phyloP scores from a whole-genome alignment of 140 eudicot species.

The Flaveria floridana region DNA sequence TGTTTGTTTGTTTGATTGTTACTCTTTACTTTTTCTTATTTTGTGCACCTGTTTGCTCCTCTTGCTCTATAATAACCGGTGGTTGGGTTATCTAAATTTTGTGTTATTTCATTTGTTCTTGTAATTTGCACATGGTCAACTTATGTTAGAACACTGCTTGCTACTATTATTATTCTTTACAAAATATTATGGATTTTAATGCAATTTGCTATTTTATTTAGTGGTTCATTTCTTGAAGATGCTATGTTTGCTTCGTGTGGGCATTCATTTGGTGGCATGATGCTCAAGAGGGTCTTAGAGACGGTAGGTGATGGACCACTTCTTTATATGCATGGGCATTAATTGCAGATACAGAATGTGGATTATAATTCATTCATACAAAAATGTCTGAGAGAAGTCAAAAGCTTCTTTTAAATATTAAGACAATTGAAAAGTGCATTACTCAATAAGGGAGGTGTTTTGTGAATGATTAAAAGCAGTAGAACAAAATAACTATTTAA shows the following conservation, averaged over 20 bases:
- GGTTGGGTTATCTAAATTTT: background rate
- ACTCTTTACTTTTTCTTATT: background rate
- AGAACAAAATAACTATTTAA: background rate
- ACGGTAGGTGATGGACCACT: slow-evolving; percentile 45
- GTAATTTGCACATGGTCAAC: slow-evolving; percentile 6
- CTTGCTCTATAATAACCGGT: slow-evolving; percentile 1
- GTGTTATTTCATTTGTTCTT: slow-evolving; percentile 10
- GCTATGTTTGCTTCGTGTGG: slow-evolving; percentile 96
- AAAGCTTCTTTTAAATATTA: background rate
- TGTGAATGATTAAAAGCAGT: background rate
- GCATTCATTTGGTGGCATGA: slow-evolving; percentile 95
- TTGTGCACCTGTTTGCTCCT: background rate
- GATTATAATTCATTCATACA: background rate
- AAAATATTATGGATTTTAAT: slow-evolving; percentile 19
- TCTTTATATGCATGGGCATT: background rate
- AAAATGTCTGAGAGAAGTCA: background rate
- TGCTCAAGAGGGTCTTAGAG: slow-evolving; percentile 81
- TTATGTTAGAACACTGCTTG: slow-evolving; percentile 1
- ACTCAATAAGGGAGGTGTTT: background rate
- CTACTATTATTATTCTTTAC: background rate
- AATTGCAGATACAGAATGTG: background rate
- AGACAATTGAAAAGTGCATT: background rate
- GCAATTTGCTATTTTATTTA: slow-evolving; percentile 34
- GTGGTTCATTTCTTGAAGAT: slow-evolving; percentile 93
- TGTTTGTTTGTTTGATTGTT: background rate